Percentiles rank a stretch among this genome's conserved stretches.
Conservation (phyloP, 192 early-diverging fungal genomes). For the Backusella tarrabulga region DNA sequence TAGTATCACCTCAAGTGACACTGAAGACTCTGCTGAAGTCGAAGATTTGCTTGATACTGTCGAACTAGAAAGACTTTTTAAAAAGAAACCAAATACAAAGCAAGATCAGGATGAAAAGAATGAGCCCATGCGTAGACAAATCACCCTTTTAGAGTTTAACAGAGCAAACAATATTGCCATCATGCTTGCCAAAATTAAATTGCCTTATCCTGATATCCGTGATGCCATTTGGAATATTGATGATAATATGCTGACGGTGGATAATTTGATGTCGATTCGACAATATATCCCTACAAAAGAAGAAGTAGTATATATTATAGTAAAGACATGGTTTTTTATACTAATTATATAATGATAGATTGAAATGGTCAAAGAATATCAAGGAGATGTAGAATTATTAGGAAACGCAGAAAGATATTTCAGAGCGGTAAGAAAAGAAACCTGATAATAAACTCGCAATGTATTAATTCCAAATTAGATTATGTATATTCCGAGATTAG, state of each 20-base stretch:
- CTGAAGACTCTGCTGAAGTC: slow-evolving; percentile 15
- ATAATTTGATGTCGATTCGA: slow-evolving; percentile 51
- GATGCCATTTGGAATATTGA: slow-evolving; percentile 52
- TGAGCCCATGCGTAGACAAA: slow-evolving; percentile 27
- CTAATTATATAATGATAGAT: slow-evolving; percentile 27
- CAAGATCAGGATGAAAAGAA: slow-evolving; percentile 2
- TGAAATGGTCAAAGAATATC: slow-evolving; percentile 49
- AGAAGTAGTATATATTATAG: slow-evolving; percentile 34
- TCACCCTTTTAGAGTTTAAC: slow-evolving; percentile 50
- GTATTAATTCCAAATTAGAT: slow-evolving; percentile 30
- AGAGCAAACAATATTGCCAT: slow-evolving; percentile 62
- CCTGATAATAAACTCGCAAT: too few relatives aligned
- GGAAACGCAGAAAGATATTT: slow-evolving; percentile 61
- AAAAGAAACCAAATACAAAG: slow-evolving; percentile 33
- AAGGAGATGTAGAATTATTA: slow-evolving; percentile 42
- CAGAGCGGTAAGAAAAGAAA: slow-evolving; percentile 28
- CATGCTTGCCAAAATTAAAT: slow-evolving; percentile 52
- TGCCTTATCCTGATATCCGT: slow-evolving; percentile 53
- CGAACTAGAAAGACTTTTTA: slow-evolving; percentile 50
- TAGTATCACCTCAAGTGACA: neutral
- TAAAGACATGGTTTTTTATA: neutral
- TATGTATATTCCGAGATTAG: slow-evolving; percentile 49
- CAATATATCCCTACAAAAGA: slow-evolving; percentile 56
- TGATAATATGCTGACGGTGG: slow-evolving; percentile 50
- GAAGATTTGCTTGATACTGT: slow-evolving; percentile 33